These are phyloP conservation scores for Paecilomyces dactylethromorphus DNA, from an alignment of 2,329 filamentous ascomycete species.

Conservation along the genomic window DNA sequence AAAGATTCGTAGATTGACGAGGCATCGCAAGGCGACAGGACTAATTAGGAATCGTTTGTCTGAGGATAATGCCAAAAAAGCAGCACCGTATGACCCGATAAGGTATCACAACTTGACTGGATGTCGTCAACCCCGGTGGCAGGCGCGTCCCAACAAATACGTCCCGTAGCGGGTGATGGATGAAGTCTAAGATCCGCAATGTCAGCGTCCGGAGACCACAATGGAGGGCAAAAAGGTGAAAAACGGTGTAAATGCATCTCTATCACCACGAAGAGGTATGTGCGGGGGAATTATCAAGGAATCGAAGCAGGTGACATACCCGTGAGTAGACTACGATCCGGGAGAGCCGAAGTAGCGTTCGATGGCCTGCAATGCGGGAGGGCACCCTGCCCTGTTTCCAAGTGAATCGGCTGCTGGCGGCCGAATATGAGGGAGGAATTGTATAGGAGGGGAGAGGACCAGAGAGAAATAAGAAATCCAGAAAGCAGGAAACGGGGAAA, in stretches of 20 bases:
- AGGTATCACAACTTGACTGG: not conserved
- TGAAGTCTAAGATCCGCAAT: not conserved
- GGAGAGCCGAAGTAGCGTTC: not conserved
- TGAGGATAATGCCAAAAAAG: conserved; percentile 18
- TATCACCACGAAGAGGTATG: not conserved
- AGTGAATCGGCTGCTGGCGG: not conserved
- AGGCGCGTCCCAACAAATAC: not conserved
- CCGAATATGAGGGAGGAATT: not conserved
- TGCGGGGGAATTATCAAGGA: not conserved
- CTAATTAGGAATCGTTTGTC: not conserved
- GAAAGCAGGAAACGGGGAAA: not conserved
- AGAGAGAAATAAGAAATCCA: not conserved
- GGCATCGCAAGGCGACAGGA: conserved; percentile 46
- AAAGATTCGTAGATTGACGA: conserved; percentile 55
- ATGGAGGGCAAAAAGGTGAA: not conserved
- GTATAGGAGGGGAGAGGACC: not conserved
- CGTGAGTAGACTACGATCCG: not conserved
- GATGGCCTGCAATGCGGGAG: not conserved
- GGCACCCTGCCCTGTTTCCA: not conserved
- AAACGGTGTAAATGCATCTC: not conserved
- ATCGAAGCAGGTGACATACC: not conserved
- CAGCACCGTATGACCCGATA: not conserved
- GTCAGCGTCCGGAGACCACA: not conserved
- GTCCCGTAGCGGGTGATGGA: not conserved
- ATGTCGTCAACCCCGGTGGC: not conserved